Base-by-base conservation (phyloP, 2,329 filamentous ascomycete species). In the Microdochium nivale region DNA sequence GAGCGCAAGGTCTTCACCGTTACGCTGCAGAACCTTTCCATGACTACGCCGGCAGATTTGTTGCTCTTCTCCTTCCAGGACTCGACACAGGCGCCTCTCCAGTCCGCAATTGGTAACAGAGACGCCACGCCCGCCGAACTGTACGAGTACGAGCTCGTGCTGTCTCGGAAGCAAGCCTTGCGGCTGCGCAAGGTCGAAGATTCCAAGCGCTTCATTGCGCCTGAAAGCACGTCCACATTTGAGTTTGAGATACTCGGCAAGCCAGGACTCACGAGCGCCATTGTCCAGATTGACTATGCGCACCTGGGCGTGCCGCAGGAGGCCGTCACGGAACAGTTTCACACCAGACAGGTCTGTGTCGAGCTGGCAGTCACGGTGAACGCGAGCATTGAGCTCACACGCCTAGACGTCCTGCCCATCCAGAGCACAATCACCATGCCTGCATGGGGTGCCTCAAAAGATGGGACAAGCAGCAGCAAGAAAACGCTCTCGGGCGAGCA, bases 281-380 rank as follows among this genome's bases (percentile, higher is more conserved):
- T 82, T 3, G 83, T 96, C 16, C 87, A 95, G 59, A 83, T 96
- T 53, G 88, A 96, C 67, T 96, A 96, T 64, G 88, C 88, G 2
- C 78, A 87, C 63, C 75, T 96, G n/a, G 88, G 88, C 1, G 78
- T 83, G 30, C 74, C 83, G 4, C 76, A 76, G n/a, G 78, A 80
- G 13, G 82, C 90, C 52, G 71, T 91, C 2, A 76, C 79, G 24
- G 83, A 86, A 33, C 78, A 81, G 32, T 95, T 96, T 62, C 89
- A 90, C 62, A 96, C 91, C 0, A 80, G 91, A 37, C 88, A 94
- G 63, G 78, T 95, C 16, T 84, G 85, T 19, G 75, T 95, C 25
- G 87, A 90, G 14, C 73, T 97, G 52, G 88, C 86, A 0, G 81
- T 96, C 16, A 96, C 92, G 4, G 92, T 97, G 48, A 96, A 96